Evolutionary conservation across 2,329 filamentous ascomycete species (phyloP).

Genomic region (Pyrenophora teres): DNA sequence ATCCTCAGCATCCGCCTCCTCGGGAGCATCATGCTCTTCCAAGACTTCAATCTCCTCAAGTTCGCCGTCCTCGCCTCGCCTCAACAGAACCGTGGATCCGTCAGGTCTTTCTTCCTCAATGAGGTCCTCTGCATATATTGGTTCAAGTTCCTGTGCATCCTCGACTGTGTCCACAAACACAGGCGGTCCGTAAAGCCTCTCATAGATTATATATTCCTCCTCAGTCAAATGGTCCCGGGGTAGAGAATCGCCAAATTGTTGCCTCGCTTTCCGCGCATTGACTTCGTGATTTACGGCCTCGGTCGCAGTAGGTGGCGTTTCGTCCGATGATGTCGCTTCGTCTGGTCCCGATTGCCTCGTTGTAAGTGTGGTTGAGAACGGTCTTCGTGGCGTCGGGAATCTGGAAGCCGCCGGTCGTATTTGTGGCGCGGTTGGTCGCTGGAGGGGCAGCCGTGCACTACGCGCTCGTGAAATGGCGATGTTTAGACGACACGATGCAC

Average conservation of each 20-base stretch:
- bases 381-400: conserved; percentile 24
- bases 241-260: conserved; percentile 75
- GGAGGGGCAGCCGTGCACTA: conserved; percentile 28
- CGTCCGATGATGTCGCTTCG: not conserved
- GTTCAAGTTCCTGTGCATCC: conserved; percentile 47
- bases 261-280: conserved; percentile 71
- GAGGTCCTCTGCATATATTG: conserved; percentile 55
- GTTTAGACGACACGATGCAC: conserved; percentile 41
- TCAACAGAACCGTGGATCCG: conserved; percentile 53
- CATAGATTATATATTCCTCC: conserved; percentile 76
- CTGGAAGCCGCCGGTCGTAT: conserved; percentile 18
- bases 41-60: conserved; percentile 63
- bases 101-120: conserved; percentile 37
- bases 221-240: conserved; percentile 71
- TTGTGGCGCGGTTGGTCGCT: conserved; percentile 14
- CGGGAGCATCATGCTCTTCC: conserved; percentile 20
- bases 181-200: conserved; percentile 79
- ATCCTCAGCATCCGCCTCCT: conserved; percentile 26
- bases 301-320: conserved; percentile 13
- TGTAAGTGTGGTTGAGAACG: conserved; percentile 25
- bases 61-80: conserved; percentile 60
- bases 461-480: conserved; percentile 33
- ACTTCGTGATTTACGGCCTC: conserved; percentile 57
- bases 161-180: conserved; percentile 65
- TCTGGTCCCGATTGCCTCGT: conserved; percentile 21